phyloP scores from a whole-genome alignment of 306 rosid species.

The Cucurbita moschata region DNA sequence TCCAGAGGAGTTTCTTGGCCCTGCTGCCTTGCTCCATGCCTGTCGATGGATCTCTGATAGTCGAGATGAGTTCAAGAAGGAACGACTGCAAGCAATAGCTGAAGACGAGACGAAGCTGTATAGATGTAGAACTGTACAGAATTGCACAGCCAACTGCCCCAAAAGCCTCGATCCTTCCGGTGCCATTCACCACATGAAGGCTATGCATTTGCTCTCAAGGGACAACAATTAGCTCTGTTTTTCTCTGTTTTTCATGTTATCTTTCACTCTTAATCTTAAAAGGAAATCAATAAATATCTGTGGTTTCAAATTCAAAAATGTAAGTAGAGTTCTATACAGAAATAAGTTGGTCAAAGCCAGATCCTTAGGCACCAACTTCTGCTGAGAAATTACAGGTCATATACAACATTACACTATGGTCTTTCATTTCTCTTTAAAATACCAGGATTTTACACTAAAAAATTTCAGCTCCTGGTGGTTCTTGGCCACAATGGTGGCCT shows the following conservation, averaged over 20 bases:
- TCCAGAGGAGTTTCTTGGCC: slow-evolving; percentile 25
- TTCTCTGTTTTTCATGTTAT: background rate
- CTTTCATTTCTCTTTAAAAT: background rate
- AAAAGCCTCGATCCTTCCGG: slow-evolving; percentile 22
- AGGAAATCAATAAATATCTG: background rate
- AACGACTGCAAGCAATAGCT: slow-evolving; percentile 17
- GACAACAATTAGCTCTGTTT: background rate
- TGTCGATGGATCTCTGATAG: slow-evolving; percentile 22
- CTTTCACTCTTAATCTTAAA: background rate
- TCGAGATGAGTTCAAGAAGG: slow-evolving; percentile 13
- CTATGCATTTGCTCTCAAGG: slow-evolving; percentile 5
- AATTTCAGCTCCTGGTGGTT: background rate
- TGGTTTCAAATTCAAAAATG: background rate
- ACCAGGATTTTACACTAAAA: background rate
- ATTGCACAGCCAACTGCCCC: slow-evolving; percentile 27
- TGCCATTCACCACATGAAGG: slow-evolving; percentile 29
- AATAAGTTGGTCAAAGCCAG: background rate
- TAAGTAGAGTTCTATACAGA: background rate
- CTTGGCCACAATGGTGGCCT: background rate
- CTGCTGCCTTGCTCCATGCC: slow-evolving; percentile 25
- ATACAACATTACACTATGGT: background rate
- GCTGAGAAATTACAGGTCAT: background rate
- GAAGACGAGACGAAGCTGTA: slow-evolving; percentile 14
- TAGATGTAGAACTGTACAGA: slow-evolving; percentile 14
- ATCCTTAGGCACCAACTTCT: background rate